Evolutionary conservation across 108 stramenopile genomes (phyloP).

Genomic region (Cyclotella sp.): DNA sequence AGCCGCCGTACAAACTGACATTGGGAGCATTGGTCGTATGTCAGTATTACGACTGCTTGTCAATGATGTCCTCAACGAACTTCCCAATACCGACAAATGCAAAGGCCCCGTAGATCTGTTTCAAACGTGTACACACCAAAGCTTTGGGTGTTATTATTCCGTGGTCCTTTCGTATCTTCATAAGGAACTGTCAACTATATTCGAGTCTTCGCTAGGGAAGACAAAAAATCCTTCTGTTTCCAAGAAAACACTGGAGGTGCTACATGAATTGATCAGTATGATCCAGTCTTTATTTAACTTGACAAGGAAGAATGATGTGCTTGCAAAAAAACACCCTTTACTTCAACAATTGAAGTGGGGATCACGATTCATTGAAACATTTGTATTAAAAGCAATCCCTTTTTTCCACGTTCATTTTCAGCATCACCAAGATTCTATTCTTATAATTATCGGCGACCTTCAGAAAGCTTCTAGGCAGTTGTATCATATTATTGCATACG

Average conservation of each 20-base stretch:
- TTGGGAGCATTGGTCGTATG: conserved; percentile 34
- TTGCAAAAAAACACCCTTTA: conserved; percentile 50
- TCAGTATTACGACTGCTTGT: conserved; percentile 39
- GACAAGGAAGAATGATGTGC: conserved; percentile 27
- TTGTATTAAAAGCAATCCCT: conserved; percentile 52
- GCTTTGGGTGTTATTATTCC: conserved; percentile 45
- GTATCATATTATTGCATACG: conserved; percentile 49
- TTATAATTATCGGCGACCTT: conserved; percentile 38
- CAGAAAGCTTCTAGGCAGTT: conserved; percentile 41
- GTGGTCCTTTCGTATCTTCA: conserved; percentile 24
- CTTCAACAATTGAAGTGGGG: conserved; percentile 54
- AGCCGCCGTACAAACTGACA: conserved; percentile 2
- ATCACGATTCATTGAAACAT: conserved; percentile 51
- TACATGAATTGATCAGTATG: conserved; percentile 30
- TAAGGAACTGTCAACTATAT: conserved; percentile 40
- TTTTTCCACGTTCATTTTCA: conserved; percentile 52
- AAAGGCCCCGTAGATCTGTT: conserved; percentile 49
- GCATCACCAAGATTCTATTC: conserved; percentile 35
- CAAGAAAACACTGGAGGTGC: conserved; percentile 4
- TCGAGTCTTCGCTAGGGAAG: conserved; percentile 39
- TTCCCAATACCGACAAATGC: conserved; percentile 52
- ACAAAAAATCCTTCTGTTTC: conserved; percentile 41
- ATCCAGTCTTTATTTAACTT: conserved; percentile 34
- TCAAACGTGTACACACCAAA: conserved; percentile 49
- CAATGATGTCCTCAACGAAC: conserved; percentile 45